These are phyloP conservation scores for Persicaria tinctoria DNA, from an alignment of 148 eudicot genomes.

Conservation along the genomic window DNA sequence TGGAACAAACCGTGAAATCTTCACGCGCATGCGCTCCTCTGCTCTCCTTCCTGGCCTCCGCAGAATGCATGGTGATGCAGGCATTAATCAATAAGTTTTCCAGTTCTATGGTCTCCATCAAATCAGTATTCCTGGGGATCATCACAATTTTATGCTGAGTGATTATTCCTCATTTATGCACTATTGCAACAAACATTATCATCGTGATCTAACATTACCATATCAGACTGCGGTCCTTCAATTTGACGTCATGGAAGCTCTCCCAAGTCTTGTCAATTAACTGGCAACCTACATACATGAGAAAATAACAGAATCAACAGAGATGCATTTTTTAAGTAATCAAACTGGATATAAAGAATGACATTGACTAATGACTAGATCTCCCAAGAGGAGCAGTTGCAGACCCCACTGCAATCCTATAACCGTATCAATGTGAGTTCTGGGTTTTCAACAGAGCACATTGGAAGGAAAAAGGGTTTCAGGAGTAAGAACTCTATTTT, in stretches of 20 bases:
- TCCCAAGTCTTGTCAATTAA: conserved; percentile 89
- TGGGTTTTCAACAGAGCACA: no score
- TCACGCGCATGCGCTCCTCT: conserved; percentile 95
- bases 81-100: conserved; percentile 95
- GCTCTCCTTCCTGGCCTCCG: conserved; percentile 99
- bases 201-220: conserved; percentile 36
- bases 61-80: conserved; percentile 95
- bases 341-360: no score
- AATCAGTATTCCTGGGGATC: conserved; percentile 80
- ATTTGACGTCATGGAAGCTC: conserved; percentile 85
- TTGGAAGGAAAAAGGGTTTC: no score
- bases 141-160: neutral
- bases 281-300: conserved; percentile 55
- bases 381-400: no score
- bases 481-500: neutral
- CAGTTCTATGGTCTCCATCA: conserved; percentile 91
- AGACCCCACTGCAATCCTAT: no score
- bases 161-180: neutral
- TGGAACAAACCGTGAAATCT: conserved; percentile 70
- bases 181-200: neutral
- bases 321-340: neutral
- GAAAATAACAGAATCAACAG: neutral
- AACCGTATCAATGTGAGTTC: no score
- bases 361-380: no score
- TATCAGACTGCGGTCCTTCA: conserved; percentile 85